Evolutionary conservation across 768 basidiomycete species (phyloP), one percentile per base, ranked within the genome.

Genomic region (Phlebiopsis gigantea): DNA sequence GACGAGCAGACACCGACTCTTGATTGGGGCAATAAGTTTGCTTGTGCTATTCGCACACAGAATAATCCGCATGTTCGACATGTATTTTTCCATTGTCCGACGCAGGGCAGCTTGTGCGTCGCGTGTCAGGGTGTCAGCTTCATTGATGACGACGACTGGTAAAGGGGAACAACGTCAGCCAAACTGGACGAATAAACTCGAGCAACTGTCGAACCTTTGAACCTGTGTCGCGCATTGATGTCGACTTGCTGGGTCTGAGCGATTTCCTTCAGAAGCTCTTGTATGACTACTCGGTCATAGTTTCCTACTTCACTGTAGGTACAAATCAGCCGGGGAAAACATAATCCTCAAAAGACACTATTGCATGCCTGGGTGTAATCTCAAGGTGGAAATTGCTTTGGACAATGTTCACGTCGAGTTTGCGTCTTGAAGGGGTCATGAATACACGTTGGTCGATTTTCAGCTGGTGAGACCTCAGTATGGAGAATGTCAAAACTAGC

Each of bases 31-130:
- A 66, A 99, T 98, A 53, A 99, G 87, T 62, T 88, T 87, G 67
- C 89, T 90, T 2, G 96, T 98, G 67, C 90, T 93, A 71, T 94
- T 95, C 21, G 95, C 94, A 68, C 95, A 98, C 0, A 99, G 79
- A 63, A 99, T 96, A 65, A 99, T 87, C 26, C 96, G 85, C 83
- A 99, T 82, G 69, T 98, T 99, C 42, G 87, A 85, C 90, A 97
- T 98, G 76, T 96, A 98, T 72, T 98, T 98, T 69, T 99, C 96
- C 96, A 98, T 99, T 9, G 96, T 99, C 56, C 96, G 80, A 65
- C 96, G 86, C 30, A 99, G 80, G 7, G 96, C 96, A 0, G 96
- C 94, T 75, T 99, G 96, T 1, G 96, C 96, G 72, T 99, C 96
- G 53, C 96, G 86, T 10, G 92, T 86, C 42, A 99, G 79, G 0